phyloP scores from a whole-genome alignment of 768 basidiomycete genomes.

The Galerina marginata region DNA sequence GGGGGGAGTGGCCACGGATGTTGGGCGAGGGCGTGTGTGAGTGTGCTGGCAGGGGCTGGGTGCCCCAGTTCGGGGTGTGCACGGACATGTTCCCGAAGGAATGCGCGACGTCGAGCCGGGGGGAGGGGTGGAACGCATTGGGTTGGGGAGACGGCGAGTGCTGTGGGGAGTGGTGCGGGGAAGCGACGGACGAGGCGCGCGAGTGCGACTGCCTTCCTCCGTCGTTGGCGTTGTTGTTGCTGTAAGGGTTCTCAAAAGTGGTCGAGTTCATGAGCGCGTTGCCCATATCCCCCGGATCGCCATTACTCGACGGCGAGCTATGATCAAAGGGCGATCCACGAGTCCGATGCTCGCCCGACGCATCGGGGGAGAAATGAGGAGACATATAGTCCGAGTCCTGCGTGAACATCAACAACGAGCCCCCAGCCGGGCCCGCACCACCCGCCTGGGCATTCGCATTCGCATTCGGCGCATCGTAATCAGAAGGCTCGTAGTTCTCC shows the following conservation, averaged over 20 bases:
- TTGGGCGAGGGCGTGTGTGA: not conserved
- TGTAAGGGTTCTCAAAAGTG: not conserved
- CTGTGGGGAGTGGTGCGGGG: constrained; percentile 46
- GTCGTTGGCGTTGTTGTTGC: not conserved
- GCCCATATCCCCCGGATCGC: constrained; percentile 44
- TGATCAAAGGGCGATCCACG: constrained; percentile 57
- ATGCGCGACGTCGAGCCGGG: constrained; percentile 38
- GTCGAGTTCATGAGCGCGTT: no score
- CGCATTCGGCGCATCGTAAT: constrained; percentile 64
- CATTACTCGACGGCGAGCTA: constrained; percentile 67
- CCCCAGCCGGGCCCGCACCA: constrained; percentile 17
- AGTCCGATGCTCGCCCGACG: not conserved
- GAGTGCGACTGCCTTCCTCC: constrained; percentile 53
- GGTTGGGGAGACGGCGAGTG: constrained; percentile 26
- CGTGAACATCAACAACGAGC: constrained; percentile 58
- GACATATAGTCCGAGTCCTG: constrained; percentile 48
- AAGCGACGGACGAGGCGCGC: constrained; percentile 73
- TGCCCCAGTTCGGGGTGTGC: constrained; percentile 65
- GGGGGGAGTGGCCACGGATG: constrained; percentile 20
- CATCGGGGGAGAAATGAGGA: constrained; percentile 16
- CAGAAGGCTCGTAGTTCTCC: constrained; percentile 73
- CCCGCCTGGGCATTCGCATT: constrained; percentile 55
- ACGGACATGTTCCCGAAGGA: constrained; percentile 70
- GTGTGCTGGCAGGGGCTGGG: constrained; percentile 48
- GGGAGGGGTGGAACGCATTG: constrained; percentile 26